Conservation (phyloP, 805 yeast species). For the Kuraishia hungarica region DNA sequence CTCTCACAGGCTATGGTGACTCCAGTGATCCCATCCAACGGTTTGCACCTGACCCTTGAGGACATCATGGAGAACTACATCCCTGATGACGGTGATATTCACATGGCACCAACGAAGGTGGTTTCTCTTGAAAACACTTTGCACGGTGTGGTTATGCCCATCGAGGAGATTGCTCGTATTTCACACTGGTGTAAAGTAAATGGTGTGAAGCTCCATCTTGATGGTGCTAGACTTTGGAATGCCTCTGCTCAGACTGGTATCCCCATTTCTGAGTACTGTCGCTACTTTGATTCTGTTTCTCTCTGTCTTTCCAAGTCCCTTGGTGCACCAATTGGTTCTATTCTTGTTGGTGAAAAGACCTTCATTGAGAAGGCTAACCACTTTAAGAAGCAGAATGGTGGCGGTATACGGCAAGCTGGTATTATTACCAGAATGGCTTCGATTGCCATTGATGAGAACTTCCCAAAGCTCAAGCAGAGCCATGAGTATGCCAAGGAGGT, state of each 20-base stretch:
- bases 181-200: conserved; percentile 59
- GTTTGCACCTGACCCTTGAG: conserved; percentile 67
- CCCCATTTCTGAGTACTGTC: conserved; percentile 63
- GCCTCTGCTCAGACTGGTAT: conserved; percentile 74
- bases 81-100: conserved; percentile 80
- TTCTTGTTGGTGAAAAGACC: conserved; percentile 58
- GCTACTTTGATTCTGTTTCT: conserved; percentile 80
- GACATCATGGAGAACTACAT: conserved; percentile 56
- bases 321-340: conserved; percentile 94
- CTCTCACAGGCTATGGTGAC: conserved; percentile 88
- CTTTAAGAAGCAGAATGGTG: conserved; percentile 87
- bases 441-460: conserved; percentile 66
- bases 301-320: conserved; percentile 82
- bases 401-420: conserved; percentile 89
- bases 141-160: conserved; percentile 75
- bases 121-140: conserved; percentile 84
- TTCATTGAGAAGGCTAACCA: conserved; percentile 69
- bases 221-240: conserved; percentile 92
- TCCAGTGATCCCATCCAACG: conserved; percentile 77
- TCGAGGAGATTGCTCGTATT: conserved; percentile 68
- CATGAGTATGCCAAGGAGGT: conserved; percentile 45
- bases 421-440: conserved; percentile 72
- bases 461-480: conserved; percentile 42
- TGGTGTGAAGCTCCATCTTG: conserved; percentile 64
- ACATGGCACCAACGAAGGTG: conserved; percentile 80